A percentile compares a stretch with the other conserved stretches of the same genome.
Evolutionary conservation across 225 moss, liverwort and hornwort species (phyloP).

Genomic region (Anthoceros angustus): DNA sequence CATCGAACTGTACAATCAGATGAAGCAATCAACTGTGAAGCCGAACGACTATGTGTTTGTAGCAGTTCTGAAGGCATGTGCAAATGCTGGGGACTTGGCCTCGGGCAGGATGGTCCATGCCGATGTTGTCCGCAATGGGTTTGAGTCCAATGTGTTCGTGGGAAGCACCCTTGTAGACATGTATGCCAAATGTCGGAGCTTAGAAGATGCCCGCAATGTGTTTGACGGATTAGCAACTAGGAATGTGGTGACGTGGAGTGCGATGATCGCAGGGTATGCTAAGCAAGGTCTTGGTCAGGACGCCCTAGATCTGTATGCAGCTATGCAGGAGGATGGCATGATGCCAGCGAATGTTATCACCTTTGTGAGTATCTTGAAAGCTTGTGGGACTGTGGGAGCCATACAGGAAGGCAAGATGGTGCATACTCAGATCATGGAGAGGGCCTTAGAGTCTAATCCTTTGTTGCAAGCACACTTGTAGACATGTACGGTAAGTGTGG

Average conservation of each 20-base stretch:
- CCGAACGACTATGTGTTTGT: background rate
- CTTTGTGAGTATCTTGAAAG: background rate
- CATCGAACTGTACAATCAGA: background rate
- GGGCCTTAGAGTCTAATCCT: background rate
- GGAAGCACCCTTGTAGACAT: background rate
- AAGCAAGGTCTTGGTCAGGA: background rate
- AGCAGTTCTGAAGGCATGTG: background rate
- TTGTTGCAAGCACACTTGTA: background rate
- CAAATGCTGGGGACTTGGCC: background rate
- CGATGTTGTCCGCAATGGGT: background rate
- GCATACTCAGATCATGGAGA: background rate
- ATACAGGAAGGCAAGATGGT: background rate
- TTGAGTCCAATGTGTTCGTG: background rate
- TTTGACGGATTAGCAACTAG: background rate
- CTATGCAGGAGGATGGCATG: background rate
- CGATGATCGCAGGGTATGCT: background rate
- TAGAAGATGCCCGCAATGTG: background rate
- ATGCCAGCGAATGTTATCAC: background rate
- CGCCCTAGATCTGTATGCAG: background rate
- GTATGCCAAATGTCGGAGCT: background rate
- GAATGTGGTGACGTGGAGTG: slow-evolving; percentile 1
- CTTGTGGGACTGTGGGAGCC: background rate
- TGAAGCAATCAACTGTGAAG: background rate
- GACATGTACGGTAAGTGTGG: background rate
- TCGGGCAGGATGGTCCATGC: background rate